Conservation (phyloP, 129 eudicot genomes). For the Flaveria ramosissima region DNA sequence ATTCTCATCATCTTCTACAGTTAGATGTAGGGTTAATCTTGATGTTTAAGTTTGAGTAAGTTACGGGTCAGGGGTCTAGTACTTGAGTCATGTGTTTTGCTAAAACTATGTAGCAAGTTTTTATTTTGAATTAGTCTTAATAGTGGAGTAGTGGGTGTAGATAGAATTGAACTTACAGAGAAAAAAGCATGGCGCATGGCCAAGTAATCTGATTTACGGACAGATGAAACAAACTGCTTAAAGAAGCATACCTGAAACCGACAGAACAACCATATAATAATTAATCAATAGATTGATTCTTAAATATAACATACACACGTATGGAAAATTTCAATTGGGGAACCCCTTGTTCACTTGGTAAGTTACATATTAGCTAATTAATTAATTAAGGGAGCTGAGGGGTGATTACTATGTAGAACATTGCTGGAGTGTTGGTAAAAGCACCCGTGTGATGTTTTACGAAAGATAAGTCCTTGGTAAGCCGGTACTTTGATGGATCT, state of each 20-base stretch:
- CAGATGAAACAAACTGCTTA: constrained; percentile 64
- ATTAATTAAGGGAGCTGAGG: background rate
- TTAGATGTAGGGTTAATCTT: no score
- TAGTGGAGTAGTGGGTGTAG: no score
- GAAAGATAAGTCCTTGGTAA: constrained; percentile 70
- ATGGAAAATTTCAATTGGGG: no score
- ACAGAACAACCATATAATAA: background rate
- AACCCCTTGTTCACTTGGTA: no score
- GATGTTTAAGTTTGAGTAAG: no score
- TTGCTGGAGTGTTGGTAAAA: constrained; percentile 57
- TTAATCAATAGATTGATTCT: background rate
- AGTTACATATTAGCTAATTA: background rate
- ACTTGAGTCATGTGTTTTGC: no score
- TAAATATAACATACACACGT: no score
- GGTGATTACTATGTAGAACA: constrained; percentile 49
- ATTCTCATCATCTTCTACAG: no score
- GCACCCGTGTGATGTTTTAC: constrained; percentile 61
- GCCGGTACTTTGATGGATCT: constrained; percentile 62
- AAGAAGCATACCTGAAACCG: constrained; percentile 64
- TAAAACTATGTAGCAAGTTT: no score
- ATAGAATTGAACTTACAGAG: constrained; percentile 43
- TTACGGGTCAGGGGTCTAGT: no score
- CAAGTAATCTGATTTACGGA: constrained; percentile 69
- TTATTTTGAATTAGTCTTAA: no score
- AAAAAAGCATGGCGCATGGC: constrained; percentile 75